Base-by-base conservation (phyloP, 257 asterid genomes). In the Lantana camara region DNA sequence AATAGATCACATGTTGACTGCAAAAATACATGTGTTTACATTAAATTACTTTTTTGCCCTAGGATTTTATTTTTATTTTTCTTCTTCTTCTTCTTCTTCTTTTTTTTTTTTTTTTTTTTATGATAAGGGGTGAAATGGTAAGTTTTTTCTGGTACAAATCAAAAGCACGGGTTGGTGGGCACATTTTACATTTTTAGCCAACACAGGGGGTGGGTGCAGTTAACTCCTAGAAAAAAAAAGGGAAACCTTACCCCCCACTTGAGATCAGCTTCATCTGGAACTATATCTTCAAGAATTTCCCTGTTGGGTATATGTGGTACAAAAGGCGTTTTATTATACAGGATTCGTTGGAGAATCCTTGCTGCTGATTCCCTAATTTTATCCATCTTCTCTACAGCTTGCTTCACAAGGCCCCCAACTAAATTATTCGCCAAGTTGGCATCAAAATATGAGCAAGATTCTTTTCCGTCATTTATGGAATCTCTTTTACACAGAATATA, bases 321-420 rank as follows among this genome's bases (percentile, higher is more conserved):
- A 53, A 51, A 83, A 51, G 68, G 47, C 40, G 83, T 70, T 73
- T 81, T 79, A 69, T 77, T 88, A 60, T 81, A 73, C 71, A 90
- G 72, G 70, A 93, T 69, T 63, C 95, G 77, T 66, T 73, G 92
- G 63, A 90, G 96, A 74, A 73, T 77, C 77, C 79, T 88, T 64
- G 96, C 96, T 34, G 99, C 90, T 45, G 83, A 59, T 70, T 93
- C 99, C 74, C 99, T 76, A 62, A 93, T 7, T 79, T 82, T 93
- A 76, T 93, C 95, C 97, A 93, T 90, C 86, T 90, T 93, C 81
- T 93, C 99, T 47, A 84, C 94, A 60, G 95, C 96, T 83, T 87
- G 99, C 75, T 93, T 93, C 59, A 78, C 72, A 34, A 90, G 70
- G 67, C 90, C 82, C 62, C 91, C 96, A 68, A 85, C 80, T 77